Base-by-base conservation (phyloP, 2,329 filamentous ascomycete species). In the Rhynchosporium secalis region DNA sequence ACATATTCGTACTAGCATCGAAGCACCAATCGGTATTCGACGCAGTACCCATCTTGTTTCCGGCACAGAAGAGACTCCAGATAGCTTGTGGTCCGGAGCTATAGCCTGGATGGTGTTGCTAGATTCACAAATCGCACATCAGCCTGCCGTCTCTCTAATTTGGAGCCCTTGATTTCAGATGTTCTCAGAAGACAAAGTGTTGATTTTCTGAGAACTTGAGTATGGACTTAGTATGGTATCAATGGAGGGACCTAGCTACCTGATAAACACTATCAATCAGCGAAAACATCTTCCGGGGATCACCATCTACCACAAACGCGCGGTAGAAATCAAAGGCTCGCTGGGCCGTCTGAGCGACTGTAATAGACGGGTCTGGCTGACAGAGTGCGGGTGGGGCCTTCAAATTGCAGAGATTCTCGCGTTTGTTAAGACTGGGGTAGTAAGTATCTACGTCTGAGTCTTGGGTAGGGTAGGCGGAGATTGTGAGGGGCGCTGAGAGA, bases 51-150 rank as follows among this genome's bases (percentile, higher is more conserved):
- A 62, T 56, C 36, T 48, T 59, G 3, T 61, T 61, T 0, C 65
- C 65, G 12, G 56, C 61, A 47, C 65, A 66, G 51, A 66, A 66
- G 56, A 66, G 47, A n/a, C 62, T 43, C 65, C 65, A 66, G 47
- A 64, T 66, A 15, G 65, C 52, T 31, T 64, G 55, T 6, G 65
- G 65, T n/a, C 65, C 65, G 41, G 60, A 58, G 1, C 47, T 20
- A 28, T 66, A 64, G 8, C 65, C 65, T 29, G 62, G 60, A 36
- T 64, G 62, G 29, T 66, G 65, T 66, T 66, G 65, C 65, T 66
- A 33, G 9, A 43, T 20, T 20, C 20, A 15, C 2, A 26, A 15
- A 12, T 56, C 58, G 20, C 36, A 41, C 20, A 29, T 20, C 49
- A 7, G 28, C 29, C 28, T 20, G 20, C 20, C 20, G 20, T 20